These are phyloP conservation scores for Cucurbita pepo DNA, from an alignment of 306 rosid species.

Conservation along the genomic window DNA sequence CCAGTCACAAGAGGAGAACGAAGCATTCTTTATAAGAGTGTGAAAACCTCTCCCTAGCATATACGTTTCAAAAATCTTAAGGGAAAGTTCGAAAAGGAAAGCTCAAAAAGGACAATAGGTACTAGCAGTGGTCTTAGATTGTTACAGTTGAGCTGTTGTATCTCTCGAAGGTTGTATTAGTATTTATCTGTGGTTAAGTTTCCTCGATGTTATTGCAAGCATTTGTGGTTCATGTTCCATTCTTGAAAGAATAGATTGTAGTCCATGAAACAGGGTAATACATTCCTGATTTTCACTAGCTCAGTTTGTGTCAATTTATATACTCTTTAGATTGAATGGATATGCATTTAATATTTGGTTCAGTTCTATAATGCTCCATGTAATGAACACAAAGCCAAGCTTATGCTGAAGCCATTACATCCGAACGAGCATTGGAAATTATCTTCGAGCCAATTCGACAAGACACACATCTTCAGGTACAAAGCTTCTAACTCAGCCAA, in stretches of 20 bases:
- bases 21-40: too few relatives aligned
- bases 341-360: constrained; percentile 8
- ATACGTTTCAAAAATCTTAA: too few relatives aligned
- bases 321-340: background rate
- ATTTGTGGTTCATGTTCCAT: background rate
- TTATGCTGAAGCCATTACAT: constrained; percentile 71
- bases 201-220: background rate
- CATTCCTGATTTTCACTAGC: background rate
- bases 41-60: too few relatives aligned
- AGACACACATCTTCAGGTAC: constrained; percentile 86
- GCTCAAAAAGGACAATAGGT: too few relatives aligned
- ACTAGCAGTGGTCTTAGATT: too few relatives aligned
- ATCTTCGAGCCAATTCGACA: constrained; percentile 60
- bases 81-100: too few relatives aligned
- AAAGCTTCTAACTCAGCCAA: background rate
- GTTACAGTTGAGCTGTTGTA: background rate
- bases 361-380: constrained; percentile 81
- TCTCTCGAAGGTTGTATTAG: background rate
- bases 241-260: background rate
- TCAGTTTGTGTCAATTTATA: background rate
- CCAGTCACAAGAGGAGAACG: too few relatives aligned
- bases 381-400: constrained; percentile 69
- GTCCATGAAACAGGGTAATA: background rate
- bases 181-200: background rate
- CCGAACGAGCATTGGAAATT: constrained; percentile 71